A percentile compares a stretch with the other conserved stretches of the same genome.
Evolutionary conservation across 192 early-diverging fungal species (phyloP).

Genomic region (Linnemannia zychae): DNA sequence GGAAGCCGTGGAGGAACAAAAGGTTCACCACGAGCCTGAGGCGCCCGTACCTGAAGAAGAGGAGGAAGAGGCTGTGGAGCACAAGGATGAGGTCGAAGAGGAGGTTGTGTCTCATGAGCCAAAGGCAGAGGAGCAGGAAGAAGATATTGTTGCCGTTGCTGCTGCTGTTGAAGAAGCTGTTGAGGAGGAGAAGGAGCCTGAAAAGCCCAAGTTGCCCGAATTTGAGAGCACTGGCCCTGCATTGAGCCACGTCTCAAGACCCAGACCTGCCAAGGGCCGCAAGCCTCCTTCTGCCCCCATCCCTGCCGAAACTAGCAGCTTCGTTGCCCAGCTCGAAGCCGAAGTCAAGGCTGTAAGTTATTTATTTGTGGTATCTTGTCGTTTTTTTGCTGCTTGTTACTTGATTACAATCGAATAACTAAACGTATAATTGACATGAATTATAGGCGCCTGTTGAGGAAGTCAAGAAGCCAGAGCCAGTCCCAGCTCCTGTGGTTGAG

Average conservation of each 20-base stretch:
- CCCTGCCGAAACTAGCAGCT: slow-evolving; percentile 44
- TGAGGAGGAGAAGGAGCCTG: slow-evolving; percentile 41
- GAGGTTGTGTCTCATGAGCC: background rate
- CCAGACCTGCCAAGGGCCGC: slow-evolving; percentile 50
- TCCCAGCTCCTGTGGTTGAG: slow-evolving; percentile 21
- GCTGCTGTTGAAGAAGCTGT: slow-evolving; percentile 5
- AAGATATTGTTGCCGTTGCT: background rate
- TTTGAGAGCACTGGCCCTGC: slow-evolving; percentile 42
- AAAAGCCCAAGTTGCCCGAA: slow-evolving; percentile 53
- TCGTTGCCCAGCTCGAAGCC: slow-evolving; percentile 49
- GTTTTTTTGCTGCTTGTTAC: background rate
- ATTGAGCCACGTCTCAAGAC: slow-evolving; percentile 41
- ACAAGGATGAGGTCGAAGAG: background rate
- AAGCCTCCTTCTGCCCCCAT: slow-evolving; percentile 41
- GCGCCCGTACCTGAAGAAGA: background rate
- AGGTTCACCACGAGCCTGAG: background rate
- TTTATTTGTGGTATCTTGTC: background rate
- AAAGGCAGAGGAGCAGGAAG: slow-evolving; percentile 2
- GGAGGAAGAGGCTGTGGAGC: slow-evolving; percentile 12
- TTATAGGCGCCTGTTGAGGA: slow-evolving; percentile 44
- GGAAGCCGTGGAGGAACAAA: background rate
- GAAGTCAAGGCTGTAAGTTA: slow-evolving; percentile 54
- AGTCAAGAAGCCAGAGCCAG: slow-evolving; percentile 41
- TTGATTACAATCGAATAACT: background rate
- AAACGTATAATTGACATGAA: background rate